Percentiles rank a stretch among this genome's conserved stretches.
These are phyloP conservation scores for Torrubiellomyces zombiae DNA, from an alignment of 2,329 filamentous ascomycete species.

Conservation along the genomic window DNA sequence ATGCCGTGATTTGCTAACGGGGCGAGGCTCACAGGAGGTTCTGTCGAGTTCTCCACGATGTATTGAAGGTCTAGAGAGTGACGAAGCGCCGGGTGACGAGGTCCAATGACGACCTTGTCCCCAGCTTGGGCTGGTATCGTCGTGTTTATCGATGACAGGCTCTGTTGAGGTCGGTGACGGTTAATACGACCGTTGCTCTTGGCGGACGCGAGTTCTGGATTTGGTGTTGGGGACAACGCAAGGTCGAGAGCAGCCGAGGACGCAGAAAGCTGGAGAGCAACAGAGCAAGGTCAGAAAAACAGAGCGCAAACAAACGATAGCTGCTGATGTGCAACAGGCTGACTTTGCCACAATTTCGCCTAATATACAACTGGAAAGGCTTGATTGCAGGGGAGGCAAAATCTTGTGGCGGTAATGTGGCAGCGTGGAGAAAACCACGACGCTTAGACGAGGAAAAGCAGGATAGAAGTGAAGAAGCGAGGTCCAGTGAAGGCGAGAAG, in stretches of 20 bases:
- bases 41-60: conserved; percentile 27
- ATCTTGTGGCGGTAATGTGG: too few relatives aligned
- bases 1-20: conserved; percentile 34
- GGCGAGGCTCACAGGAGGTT: conserved; percentile 22
- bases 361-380: too few relatives aligned
- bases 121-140: conserved; percentile 22
- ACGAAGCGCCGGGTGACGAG: conserved; percentile 31
- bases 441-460: too few relatives aligned
- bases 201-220: conserved; percentile 31
- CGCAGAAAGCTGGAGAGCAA: conserved; percentile 49
- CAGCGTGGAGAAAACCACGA: too few relatives aligned
- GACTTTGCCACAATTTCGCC: too few relatives aligned
- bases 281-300: conserved; percentile 16
- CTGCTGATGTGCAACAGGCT: too few relatives aligned
- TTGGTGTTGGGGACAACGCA: conserved; percentile 51
- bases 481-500: conserved; percentile 2
- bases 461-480: conserved; percentile 4
- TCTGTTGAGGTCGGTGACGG: conserved; percentile 52
- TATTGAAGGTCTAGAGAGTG: conserved; percentile 42
- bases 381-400: too few relatives aligned
- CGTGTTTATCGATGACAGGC: conserved; percentile 30
- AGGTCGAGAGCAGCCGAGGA: conserved; percentile 71
- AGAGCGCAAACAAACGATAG: conserved; percentile 8
- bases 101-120: conserved; percentile 29
- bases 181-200: conserved; percentile 33